Evolutionary conservation across 495 filamentous ascomycete species (phyloP).

Genomic region (Lentithecium fluviatile): DNA sequence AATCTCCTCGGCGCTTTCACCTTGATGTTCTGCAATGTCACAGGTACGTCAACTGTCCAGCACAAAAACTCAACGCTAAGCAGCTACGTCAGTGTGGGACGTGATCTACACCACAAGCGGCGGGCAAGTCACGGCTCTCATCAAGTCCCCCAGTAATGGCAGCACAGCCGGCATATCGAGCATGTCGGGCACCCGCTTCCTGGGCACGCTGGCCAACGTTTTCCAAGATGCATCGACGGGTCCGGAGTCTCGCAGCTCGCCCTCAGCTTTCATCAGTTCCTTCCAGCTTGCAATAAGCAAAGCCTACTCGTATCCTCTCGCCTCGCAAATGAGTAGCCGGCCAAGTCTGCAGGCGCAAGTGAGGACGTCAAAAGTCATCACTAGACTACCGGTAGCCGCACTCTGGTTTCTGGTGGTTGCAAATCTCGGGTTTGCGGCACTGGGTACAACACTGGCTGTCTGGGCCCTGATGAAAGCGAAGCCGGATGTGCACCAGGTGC

Average conservation of each 20-base stretch:
- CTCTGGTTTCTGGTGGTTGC: constrained; percentile 18
- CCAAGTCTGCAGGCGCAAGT: not conserved
- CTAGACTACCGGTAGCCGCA: constrained; percentile 7
- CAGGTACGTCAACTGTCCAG: not conserved
- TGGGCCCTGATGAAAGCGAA: not conserved
- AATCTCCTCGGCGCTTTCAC: not conserved
- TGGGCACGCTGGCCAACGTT: not conserved
- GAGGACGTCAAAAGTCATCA: constrained; percentile 7
- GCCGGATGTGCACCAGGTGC: constrained; percentile 10
- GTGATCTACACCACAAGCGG: not conserved
- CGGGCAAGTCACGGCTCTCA: not conserved
- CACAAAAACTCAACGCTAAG: not conserved
- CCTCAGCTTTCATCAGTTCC: not conserved
- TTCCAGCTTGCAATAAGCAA: constrained; percentile 6
- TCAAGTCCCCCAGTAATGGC: constrained; percentile 13
- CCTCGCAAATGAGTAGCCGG: constrained; percentile 5
- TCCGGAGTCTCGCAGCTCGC: not conserved
- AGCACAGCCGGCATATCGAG: constrained; percentile 15
- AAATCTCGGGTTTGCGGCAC: constrained; percentile 1
- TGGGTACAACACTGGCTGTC: constrained; percentile 1
- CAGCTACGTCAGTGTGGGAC: constrained; percentile 6
- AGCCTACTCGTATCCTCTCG: not conserved
- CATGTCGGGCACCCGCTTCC: not conserved
- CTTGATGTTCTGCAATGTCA: constrained; percentile 7
- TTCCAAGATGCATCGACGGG: not conserved